Evolutionary conservation across 2,329 filamentous ascomycete species (phyloP).

Genomic region (Tolypocladium tropicale): DNA sequence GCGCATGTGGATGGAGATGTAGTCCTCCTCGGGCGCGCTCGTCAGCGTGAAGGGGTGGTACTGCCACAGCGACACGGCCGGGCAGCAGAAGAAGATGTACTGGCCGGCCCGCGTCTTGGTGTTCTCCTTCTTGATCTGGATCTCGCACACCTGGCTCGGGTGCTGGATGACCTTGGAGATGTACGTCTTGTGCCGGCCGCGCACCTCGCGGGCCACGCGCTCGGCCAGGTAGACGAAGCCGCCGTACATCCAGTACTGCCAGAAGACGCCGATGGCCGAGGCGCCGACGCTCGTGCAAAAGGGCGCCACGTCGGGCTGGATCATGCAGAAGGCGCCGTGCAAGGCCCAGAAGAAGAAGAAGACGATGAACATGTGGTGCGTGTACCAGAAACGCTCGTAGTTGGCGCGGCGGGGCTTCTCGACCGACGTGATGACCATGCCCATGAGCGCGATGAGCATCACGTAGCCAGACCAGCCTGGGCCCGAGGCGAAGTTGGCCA

Average conservation of each 20-base stretch:
- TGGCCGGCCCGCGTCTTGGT: slow-evolving; percentile 73
- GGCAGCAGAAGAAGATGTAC: slow-evolving; percentile 85
- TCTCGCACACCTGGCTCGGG: slow-evolving; percentile 79
- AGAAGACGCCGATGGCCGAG: slow-evolving; percentile 66
- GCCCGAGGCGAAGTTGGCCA: slow-evolving; percentile 68
- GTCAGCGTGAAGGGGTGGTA: slow-evolving; percentile 84
- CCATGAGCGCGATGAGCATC: slow-evolving; percentile 70
- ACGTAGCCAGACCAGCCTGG: slow-evolving; percentile 82
- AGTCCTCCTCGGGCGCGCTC: slow-evolving; percentile 80
- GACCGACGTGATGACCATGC: slow-evolving; percentile 66
- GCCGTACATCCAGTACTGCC: slow-evolving; percentile 83
- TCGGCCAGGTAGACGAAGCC: slow-evolving; percentile 75
- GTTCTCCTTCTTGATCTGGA: slow-evolving; percentile 85
- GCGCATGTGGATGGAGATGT: slow-evolving; percentile 78
- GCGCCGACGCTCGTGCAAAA: slow-evolving; percentile 62
- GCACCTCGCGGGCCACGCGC: slow-evolving; percentile 65
- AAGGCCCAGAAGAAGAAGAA: slow-evolving; percentile 91
- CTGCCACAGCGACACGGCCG: slow-evolving; percentile 78
- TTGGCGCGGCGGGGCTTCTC: slow-evolving; percentile 72
- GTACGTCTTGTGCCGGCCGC: slow-evolving; percentile 73
- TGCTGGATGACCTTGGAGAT: slow-evolving; percentile 86
- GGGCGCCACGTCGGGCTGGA: slow-evolving; percentile 70
- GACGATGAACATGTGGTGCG: slow-evolving; percentile 76
- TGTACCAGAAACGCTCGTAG: slow-evolving; percentile 87
- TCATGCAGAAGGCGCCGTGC: slow-evolving; percentile 85